phyloP scores from a whole-genome alignment of 2,329 filamentous ascomycete species.

The Trichoderma citrinoviride region DNA sequence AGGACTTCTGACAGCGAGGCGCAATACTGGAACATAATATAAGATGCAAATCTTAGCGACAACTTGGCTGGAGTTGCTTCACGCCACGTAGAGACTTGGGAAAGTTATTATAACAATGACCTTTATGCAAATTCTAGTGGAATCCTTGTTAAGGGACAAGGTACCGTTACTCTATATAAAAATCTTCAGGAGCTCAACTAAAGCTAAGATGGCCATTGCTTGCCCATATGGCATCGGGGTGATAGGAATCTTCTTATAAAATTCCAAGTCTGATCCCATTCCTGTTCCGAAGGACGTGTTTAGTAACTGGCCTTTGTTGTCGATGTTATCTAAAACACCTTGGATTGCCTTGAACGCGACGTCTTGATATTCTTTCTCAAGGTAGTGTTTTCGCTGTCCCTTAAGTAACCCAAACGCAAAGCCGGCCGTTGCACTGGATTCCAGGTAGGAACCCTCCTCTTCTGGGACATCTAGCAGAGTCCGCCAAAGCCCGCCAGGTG shows the following conservation, averaged over 20 bases:
- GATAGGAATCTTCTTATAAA: constrained; percentile 12
- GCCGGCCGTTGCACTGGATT: constrained; percentile 13
- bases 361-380: not conserved
- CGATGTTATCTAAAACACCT: not conserved
- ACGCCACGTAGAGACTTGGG: too few species aligned
- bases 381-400: not conserved
- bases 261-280: constrained; percentile 4
- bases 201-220: constrained; percentile 11
- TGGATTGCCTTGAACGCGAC: constrained; percentile 2
- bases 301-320: not conserved
- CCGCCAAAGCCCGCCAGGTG: constrained; percentile 3
- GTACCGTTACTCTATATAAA: not conserved
- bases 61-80: too few species aligned
- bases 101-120: too few species aligned
- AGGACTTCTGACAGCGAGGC: too few species aligned
- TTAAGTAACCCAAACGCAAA: constrained; percentile 10
- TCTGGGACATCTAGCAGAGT: constrained; percentile 2
- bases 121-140: too few species aligned
- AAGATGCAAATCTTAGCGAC: too few species aligned
- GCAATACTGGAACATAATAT: too few species aligned
- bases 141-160: too few species aligned
- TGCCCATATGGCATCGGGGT: constrained; percentile 11
- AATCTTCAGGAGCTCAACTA: not conserved
- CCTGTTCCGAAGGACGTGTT: constrained; percentile 14
- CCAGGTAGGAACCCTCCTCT: constrained; percentile 7